Percentiles rank a stretch among this genome's conserved stretches.
Evolutionary conservation across 345 rosid genomes (phyloP).

Genomic region (Leavenworthia alabamica): DNA sequence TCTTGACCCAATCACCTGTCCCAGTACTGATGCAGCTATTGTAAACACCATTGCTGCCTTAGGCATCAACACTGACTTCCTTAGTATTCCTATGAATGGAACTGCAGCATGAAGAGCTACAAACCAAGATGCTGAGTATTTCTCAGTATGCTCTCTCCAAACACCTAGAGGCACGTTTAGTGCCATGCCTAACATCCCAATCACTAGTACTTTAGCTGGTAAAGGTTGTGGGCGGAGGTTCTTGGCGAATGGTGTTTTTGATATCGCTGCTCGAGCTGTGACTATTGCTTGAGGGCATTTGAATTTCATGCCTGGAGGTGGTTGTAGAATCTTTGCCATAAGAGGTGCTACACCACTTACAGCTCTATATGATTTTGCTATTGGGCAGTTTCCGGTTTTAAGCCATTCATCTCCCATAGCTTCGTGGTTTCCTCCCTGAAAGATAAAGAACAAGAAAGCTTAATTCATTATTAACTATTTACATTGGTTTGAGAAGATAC

Average conservation of each 20-base stretch:
- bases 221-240: conserved; percentile 88
- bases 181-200: conserved; percentile 94
- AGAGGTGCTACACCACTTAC: conserved; percentile 75
- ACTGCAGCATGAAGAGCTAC: conserved; percentile 90
- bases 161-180: conserved; percentile 82
- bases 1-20: conserved; percentile 96
- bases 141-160: conserved; percentile 92
- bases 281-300: conserved; percentile 78
- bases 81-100: conserved; percentile 85
- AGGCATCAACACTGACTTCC: conserved; percentile 91
- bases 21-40: conserved; percentile 76
- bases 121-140: conserved; percentile 83
- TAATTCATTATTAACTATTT: neutral
- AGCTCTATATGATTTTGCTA: conserved; percentile 84
- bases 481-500: neutral
- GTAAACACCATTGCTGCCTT: conserved; percentile 92
- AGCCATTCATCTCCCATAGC: conserved; percentile 83
- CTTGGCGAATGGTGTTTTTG: conserved; percentile 81
- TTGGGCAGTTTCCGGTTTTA: conserved; percentile 81
- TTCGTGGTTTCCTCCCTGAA: conserved; percentile 75
- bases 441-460: conserved; percentile 18
- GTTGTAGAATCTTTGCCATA: conserved; percentile 71
- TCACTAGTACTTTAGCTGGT: conserved; percentile 68
- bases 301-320: conserved; percentile 63
- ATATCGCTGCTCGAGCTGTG: conserved; percentile 84